Conservation (phyloP, 805 yeast species). For the Komagataella mondaviorum region DNA sequence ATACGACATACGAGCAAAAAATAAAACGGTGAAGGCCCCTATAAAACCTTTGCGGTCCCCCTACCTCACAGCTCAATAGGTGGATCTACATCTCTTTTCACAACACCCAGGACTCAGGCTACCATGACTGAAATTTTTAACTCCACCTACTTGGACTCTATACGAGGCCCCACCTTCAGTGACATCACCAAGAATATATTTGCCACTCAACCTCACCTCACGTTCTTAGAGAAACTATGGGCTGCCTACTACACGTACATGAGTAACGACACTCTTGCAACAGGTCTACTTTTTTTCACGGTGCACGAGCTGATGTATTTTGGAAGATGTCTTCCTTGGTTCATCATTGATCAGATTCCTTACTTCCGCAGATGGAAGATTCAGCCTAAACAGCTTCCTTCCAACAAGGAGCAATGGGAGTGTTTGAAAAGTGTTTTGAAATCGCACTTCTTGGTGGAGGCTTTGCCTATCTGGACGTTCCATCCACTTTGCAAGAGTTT, state of each 20-base stretch:
- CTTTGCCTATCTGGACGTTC: constrained; percentile 49
- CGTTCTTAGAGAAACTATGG: constrained; percentile 33
- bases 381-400: constrained; percentile 38
- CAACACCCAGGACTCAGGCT: neutral
- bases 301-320: constrained; percentile 44
- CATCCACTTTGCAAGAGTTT: constrained; percentile 39
- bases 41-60: neutral
- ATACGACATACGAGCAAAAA: neutral
- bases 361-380: constrained; percentile 39
- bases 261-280: constrained; percentile 41
- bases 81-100: neutral
- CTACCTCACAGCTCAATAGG: neutral
- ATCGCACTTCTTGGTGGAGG: constrained; percentile 45
- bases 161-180: constrained; percentile 14
- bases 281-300: constrained; percentile 41
- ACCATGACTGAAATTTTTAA: constrained; percentile 19
- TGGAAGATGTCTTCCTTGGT: constrained; percentile 49
- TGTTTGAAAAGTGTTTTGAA: constrained; percentile 42
- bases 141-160: constrained; percentile 12
- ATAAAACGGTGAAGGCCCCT: neutral
- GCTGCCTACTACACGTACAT: constrained; percentile 42
- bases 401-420: constrained; percentile 48
- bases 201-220: constrained; percentile 26
- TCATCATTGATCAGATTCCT: constrained; percentile 36
- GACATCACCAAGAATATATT: constrained; percentile 22